Evolutionary conservation across 495 filamentous ascomycete genomes (phyloP).

Genomic region (Cercophora sp.): DNA sequence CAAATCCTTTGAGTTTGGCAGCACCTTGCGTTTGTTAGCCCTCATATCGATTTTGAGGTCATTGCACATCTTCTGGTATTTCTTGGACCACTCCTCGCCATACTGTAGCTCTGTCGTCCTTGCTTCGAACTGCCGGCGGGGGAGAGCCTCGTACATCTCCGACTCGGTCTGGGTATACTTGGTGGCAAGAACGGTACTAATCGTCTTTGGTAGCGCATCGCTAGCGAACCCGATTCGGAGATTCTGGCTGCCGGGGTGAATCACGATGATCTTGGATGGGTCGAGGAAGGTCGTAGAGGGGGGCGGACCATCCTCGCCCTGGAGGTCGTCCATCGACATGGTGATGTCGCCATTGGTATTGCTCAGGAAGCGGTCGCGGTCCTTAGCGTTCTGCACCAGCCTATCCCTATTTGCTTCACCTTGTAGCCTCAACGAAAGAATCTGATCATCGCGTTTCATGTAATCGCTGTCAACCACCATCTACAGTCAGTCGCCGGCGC

Average conservation of each 20-base stretch:
- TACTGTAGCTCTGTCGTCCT: conserved; percentile 72
- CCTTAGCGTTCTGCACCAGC: conserved; percentile 78
- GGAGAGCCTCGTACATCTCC: conserved; percentile 80
- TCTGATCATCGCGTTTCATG: conserved; percentile 96
- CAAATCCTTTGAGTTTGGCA: conserved; percentile 93
- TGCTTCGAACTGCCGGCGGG: conserved; percentile 78
- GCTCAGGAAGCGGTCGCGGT: conserved; percentile 79
- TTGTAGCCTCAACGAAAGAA: conserved; percentile 79
- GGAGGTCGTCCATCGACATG: conserved; percentile 52
- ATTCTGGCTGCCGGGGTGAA: conserved; percentile 98
- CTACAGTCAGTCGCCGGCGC: conserved; percentile 10
- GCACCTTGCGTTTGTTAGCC: conserved; percentile 81
- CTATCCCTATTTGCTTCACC: conserved; percentile 74
- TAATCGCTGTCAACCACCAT: conserved; percentile 64
- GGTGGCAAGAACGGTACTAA: conserved; percentile 88
- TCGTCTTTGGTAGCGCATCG: conserved; percentile 87
- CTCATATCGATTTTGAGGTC: conserved; percentile 90
- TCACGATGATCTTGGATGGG: conserved; percentile 84
- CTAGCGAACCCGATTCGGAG: conserved; percentile 87
- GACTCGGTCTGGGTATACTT: conserved; percentile 71
- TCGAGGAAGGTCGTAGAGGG: conserved; percentile 59
- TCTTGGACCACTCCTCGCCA: conserved; percentile 76
- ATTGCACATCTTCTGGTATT: conserved; percentile 74
- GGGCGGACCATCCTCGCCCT: conserved; percentile 53
- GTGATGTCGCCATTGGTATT: conserved; percentile 62